phyloP scores from a whole-genome alignment of 2,329 filamentous ascomycete species.

The Orbilia oligospora region DNA sequence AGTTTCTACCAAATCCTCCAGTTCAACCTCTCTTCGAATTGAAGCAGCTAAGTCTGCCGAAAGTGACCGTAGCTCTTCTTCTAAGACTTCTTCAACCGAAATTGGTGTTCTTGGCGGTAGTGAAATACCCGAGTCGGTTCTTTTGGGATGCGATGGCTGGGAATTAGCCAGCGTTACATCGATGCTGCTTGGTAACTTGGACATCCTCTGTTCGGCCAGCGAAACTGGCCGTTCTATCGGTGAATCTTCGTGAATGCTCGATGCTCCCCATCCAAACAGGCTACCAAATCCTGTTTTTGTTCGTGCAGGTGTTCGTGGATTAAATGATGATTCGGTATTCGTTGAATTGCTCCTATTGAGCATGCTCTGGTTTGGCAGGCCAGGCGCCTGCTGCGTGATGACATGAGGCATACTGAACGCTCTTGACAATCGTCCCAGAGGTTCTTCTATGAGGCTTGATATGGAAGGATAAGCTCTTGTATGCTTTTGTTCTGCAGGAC shows the following conservation, averaged over 20 bases:
- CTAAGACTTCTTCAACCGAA: constrained; percentile 71
- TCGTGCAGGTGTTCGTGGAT: constrained; percentile 42
- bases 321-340: constrained; percentile 51
- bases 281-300: constrained; percentile 50
- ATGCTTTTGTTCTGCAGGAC: constrained; percentile 24
- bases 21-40: constrained; percentile 93
- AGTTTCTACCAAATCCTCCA: constrained; percentile 92
- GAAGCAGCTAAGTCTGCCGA: constrained; percentile 92
- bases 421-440: constrained; percentile 49
- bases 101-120: constrained; percentile 63
- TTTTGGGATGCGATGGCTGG: constrained; percentile 53
- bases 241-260: constrained; percentile 38
- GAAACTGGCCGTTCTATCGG: constrained; percentile 37
- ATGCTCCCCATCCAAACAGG: constrained; percentile 55
- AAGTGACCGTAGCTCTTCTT: constrained; percentile 93
- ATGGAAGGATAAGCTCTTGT: constrained; percentile 52
- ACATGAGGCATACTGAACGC: constrained; percentile 58
- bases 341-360: constrained; percentile 58
- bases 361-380: constrained; percentile 37
- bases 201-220: constrained; percentile 56
- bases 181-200: constrained; percentile 56
- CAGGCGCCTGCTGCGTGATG: constrained; percentile 44
- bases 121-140: constrained; percentile 63
- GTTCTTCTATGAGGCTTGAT: constrained; percentile 55
- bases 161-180: constrained; percentile 55